Evolutionary conservation across 139 green algal species (phyloP), one percentile per base, ranked within the genome.

Genomic region (Chlamydomonas schloesseri): DNA sequence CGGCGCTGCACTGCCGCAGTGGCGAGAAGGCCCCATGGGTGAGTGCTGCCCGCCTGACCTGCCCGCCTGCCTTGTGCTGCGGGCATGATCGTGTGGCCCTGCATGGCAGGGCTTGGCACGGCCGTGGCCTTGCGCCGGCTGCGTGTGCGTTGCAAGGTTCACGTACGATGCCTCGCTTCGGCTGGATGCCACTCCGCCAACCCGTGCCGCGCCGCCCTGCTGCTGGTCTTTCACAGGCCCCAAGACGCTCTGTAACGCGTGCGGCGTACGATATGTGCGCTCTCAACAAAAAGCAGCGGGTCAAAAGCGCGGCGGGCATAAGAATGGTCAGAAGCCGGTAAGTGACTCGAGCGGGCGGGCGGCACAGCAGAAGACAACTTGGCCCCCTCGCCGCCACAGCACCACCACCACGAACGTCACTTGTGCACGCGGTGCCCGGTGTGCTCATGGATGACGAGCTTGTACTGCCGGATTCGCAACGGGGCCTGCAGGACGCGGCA

Each of bases 221-320:
- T 36, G 46, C 29, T 42, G 42, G 2, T 21, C 4, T 42, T 15
- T 14, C 60, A 67, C 84, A 92, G 91, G 91, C 24, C 91, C 91
- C 71, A 94, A 94, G 73, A 93, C 91, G 60, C 88, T 94, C 23
- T 94, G 91, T 82, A 94, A 94, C 70, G 91, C 91, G 0, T 94
- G 91, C 72, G 91, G 89, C 33, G 87, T 94, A 34, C 87, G 91
- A 23, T 91, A 92, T 76, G 88, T 89, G 82, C 90, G 90, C 20
- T 87, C 81, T 20, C 69, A 80, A 70, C 81, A 87, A 55, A 71
- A 71, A 36, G 81, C 69, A 24, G 81, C 69, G 28, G 69, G 69
- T 17, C 69, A 71, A 28, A 87, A 87, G 81, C 68, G 81, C 24
- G 53, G 33, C 0, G 81, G 53, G 55, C 69, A 36, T 31, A 87